Conservation (phyloP, 192 early-diverging fungal species). For the Entrophospora sp. region DNA sequence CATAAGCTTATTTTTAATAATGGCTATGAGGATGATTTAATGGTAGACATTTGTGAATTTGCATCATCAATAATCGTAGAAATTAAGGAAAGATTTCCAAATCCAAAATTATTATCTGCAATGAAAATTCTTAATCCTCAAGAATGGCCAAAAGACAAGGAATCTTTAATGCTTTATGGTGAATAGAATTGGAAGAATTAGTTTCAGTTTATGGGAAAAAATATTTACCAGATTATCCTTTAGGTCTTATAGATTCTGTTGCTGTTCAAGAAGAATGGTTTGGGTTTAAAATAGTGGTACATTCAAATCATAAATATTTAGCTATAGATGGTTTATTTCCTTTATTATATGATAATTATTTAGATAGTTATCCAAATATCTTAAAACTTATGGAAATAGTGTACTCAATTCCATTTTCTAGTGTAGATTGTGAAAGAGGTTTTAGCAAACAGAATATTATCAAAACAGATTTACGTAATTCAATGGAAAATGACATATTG, state of each 20-base stretch:
- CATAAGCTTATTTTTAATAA: neutral
- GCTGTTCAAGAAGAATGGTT: neutral
- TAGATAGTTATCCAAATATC: neutral
- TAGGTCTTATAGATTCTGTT: neutral
- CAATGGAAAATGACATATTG: neutral
- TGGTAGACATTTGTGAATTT: neutral
- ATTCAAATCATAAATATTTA: neutral
- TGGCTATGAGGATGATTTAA: neutral
- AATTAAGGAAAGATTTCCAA: neutral
- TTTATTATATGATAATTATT: neutral
- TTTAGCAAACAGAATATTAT: neutral
- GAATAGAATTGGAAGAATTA: neutral
- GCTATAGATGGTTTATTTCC: neutral
- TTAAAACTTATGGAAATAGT: neutral
- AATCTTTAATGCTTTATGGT: neutral
- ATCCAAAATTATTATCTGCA: neutral
- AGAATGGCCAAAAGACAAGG: neutral
- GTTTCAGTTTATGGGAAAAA: neutral
- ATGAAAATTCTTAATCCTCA: neutral
- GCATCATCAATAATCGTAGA: neutral
- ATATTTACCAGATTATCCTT: neutral
- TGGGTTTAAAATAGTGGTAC: neutral
- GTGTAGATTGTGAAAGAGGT: neutral
- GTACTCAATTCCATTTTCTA: neutral
- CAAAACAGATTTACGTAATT: neutral